Conservation (phyloP, 2,329 filamentous ascomycete species). For the Aspergillus fischeri region DNA sequence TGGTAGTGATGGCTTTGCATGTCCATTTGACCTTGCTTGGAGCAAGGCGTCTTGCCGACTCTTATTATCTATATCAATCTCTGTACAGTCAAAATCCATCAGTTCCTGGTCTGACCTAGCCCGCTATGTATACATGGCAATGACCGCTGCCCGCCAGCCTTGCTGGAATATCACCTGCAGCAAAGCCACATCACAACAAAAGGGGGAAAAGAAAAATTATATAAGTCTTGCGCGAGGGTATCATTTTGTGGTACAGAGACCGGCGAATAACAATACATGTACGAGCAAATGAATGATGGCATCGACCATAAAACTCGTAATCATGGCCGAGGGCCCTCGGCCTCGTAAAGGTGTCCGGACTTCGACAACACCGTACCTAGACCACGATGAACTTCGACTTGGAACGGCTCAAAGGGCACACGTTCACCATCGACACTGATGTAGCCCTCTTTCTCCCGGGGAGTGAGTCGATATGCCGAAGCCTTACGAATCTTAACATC, state of each 20-base stretch:
- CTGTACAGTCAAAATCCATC: neutral
- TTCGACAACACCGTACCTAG: slow-evolving; percentile 82
- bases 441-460: slow-evolving; percentile 68
- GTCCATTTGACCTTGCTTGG: neutral
- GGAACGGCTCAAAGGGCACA: slow-evolving; percentile 82
- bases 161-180: neutral
- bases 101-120: neutral
- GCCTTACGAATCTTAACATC: slow-evolving; percentile 80
- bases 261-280: slow-evolving; percentile 8
- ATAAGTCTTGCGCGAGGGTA: slow-evolving; percentile 28
- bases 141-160: neutral
- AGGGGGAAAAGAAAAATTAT: slow-evolving; percentile 12
- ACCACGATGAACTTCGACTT: slow-evolving; percentile 80
- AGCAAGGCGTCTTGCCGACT: neutral
- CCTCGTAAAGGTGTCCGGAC: slow-evolving; percentile 67
- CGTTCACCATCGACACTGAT: slow-evolving; percentile 93
- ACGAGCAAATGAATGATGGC: slow-evolving; percentile 2
- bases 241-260: slow-evolving; percentile 27
- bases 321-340: slow-evolving; percentile 34
- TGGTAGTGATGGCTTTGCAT: neutral
- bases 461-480: slow-evolving; percentile 78
- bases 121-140: neutral
- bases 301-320: neutral
- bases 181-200: neutral
- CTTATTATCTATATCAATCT: neutral